Evolutionary conservation across 306 rosid species (phyloP).

Genomic region (Vachellia pachyceras): DNA sequence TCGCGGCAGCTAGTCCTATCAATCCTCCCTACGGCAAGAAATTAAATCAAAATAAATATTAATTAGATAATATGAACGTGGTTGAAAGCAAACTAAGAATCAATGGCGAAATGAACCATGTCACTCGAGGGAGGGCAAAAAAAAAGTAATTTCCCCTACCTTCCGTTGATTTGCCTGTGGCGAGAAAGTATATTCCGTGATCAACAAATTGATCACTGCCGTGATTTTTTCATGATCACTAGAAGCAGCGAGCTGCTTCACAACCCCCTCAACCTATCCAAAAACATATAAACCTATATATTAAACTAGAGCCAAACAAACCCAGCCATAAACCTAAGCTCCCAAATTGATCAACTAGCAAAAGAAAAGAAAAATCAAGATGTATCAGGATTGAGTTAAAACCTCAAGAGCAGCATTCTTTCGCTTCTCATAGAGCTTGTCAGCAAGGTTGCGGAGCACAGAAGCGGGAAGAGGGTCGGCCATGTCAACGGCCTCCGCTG

Average conservation of each 20-base stretch:
- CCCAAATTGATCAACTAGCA: conserved; percentile 42
- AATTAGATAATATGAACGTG: neutral
- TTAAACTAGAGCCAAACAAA: conserved; percentile 38
- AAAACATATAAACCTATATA: conserved; percentile 6
- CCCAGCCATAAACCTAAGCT: conserved; percentile 53
- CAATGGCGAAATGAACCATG: neutral
- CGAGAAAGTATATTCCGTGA: conserved; percentile 69
- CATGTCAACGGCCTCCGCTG: conserved; percentile 54
- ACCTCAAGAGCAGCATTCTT: conserved; percentile 99
- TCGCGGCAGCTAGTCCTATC: conserved; percentile 98
- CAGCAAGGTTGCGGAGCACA: conserved; percentile 91
- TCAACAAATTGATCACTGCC: conserved; percentile 80
- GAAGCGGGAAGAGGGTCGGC: conserved; percentile 81
- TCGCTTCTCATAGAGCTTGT: conserved; percentile 97
- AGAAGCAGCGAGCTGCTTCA: conserved; percentile 72
- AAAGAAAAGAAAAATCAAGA: neutral
- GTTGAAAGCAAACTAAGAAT: conserved; percentile 9
- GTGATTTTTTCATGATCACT: conserved; percentile 92
- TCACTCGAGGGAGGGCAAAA: neutral
- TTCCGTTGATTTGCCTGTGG: conserved; percentile 94
- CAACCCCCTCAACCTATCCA: conserved; percentile 88
- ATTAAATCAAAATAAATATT: neutral
- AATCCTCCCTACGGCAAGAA: conserved; percentile 78
- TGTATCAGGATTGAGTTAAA: conserved; percentile 16
- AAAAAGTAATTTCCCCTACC: conserved; percentile 52